Base-by-base conservation (phyloP, 352 stramenopile genomes). In the Globisporangium spinosum region DNA sequence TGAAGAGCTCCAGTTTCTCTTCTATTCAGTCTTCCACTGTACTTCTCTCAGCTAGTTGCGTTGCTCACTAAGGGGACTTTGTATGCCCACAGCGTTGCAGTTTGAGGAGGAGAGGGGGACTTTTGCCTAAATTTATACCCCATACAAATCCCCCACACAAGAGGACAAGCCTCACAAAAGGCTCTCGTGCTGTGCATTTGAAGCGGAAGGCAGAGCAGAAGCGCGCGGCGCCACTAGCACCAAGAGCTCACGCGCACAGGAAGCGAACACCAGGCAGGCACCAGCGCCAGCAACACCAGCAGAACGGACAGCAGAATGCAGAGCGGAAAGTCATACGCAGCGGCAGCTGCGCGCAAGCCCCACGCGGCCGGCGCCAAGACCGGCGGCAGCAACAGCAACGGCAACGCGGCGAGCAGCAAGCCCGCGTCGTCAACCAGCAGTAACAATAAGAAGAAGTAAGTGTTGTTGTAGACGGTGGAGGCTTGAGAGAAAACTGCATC, bases 381-480 rank as follows among this genome's bases (percentile, higher is more conserved):
- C 62, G 58, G 35, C 61, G 34, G 49, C 47, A 56, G 22, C 38
- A 35, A 45, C 56, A 56, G 8, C 25, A 67, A 29, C 53, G 49
- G 59, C 57, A 43, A 43, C 13, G 7, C 27, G 43, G 10, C 56
- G 43, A 53, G 17, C 25, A 64, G 23, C 51, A 68, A 61, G 32
- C 43, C 60, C 47, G 60, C 60, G 2, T 10, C 58, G 2, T 13
- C 29, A 6, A 20, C 38, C 38, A 47, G 38, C 13, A 47, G 38
- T 25, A 61, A 22, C 63, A 63, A 56, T 67, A 84, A 83, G 68
- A 83, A 84, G 59, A 84, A 84, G 67, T 73, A 57, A 34, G 68
- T 70, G 53, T 10, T 70, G 53, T 9, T 20, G 38, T 17, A 47
- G 38, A n/a, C 38, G 38, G n/a, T 20, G 38, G 38, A 47, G 3